Evolutionary conservation across 805 yeast species (phyloP).

Genomic region (Clavispora fructus): DNA sequence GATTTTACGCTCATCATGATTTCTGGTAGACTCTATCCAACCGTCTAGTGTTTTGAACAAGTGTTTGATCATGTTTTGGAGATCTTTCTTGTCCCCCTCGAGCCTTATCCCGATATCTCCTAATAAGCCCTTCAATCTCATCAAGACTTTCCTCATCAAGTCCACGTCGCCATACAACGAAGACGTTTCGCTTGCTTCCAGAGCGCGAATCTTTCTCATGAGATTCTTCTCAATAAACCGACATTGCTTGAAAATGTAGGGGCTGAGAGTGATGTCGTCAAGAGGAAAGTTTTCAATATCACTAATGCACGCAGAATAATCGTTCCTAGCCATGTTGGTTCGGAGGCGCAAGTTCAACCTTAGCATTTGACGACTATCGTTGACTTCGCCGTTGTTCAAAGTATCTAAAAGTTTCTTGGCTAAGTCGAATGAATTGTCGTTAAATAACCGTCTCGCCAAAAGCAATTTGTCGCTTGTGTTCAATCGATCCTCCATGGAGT

Average conservation of each 20-base stretch:
- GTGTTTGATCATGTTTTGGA: slow-evolving; percentile 14
- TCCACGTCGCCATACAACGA: not conserved
- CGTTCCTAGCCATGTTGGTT: slow-evolving; percentile 13
- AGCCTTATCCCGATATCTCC: slow-evolving; percentile 33
- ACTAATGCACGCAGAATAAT: slow-evolving; percentile 16
- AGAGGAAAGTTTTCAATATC: slow-evolving; percentile 27
- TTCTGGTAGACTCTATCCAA: slow-evolving; percentile 19
- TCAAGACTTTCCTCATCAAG: slow-evolving; percentile 8
- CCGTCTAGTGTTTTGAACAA: slow-evolving; percentile 21
- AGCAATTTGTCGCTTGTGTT: slow-evolving; percentile 24
- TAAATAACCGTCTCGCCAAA: slow-evolving; percentile 26
- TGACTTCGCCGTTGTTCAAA: slow-evolving; percentile 19
- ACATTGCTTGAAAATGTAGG: slow-evolving; percentile 30
- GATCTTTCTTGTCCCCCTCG: slow-evolving; percentile 26
- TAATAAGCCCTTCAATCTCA: slow-evolving; percentile 24
- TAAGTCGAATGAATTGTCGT: slow-evolving; percentile 21
- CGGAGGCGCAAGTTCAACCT: slow-evolving; percentile 23
- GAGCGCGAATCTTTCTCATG: slow-evolving; percentile 9
- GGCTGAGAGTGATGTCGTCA: slow-evolving; percentile 24
- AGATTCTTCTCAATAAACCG: slow-evolving; percentile 24
- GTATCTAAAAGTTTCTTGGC: slow-evolving; percentile 19
- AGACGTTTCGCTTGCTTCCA: slow-evolving; percentile 1
- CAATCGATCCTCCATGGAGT: slow-evolving; percentile 9
- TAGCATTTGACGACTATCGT: slow-evolving; percentile 22
- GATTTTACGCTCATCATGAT: slow-evolving; percentile 1